phyloP scores from a whole-genome alignment of 2,329 filamentous ascomycete genomes.

The Gaeumannomyces tritici region DNA sequence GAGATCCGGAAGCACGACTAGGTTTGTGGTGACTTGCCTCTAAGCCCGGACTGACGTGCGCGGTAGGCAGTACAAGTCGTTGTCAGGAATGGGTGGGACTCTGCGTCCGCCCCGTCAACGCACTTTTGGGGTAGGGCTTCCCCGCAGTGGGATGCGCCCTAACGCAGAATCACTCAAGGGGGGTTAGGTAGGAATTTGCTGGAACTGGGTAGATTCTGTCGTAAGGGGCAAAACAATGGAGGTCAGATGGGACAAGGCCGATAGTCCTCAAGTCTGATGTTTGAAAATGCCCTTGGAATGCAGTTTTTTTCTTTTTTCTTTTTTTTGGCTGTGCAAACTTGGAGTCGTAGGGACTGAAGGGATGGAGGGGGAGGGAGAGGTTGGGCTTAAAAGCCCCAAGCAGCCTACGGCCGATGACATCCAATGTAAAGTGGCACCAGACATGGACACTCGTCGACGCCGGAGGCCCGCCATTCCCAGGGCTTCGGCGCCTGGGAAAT shows the following conservation, averaged over 20 bases:
- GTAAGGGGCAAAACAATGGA: too few relatives aligned
- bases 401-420: background rate
- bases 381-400: background rate
- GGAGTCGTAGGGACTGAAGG: background rate
- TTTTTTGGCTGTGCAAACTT: background rate
- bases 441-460: background rate
- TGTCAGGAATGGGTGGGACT: background rate
- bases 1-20: background rate
- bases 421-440: background rate
- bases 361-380: background rate
- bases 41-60: background rate
- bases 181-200: background rate
- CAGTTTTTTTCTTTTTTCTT: too few relatives aligned
- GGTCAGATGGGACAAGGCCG: background rate
- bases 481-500: background rate
- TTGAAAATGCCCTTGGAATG: background rate
- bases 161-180: background rate
- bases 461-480: background rate
- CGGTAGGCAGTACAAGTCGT: background rate
- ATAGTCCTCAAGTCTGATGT: too few relatives aligned
- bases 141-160: background rate
- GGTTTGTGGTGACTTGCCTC: background rate
- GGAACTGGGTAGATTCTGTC: too few relatives aligned
- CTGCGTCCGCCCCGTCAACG: background rate
- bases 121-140: background rate